Evolutionary conservation across 2,329 filamentous ascomycete species (phyloP), one percentile per base, ranked within the genome.

Genomic region (Colletotrichum chlorophyti): DNA sequence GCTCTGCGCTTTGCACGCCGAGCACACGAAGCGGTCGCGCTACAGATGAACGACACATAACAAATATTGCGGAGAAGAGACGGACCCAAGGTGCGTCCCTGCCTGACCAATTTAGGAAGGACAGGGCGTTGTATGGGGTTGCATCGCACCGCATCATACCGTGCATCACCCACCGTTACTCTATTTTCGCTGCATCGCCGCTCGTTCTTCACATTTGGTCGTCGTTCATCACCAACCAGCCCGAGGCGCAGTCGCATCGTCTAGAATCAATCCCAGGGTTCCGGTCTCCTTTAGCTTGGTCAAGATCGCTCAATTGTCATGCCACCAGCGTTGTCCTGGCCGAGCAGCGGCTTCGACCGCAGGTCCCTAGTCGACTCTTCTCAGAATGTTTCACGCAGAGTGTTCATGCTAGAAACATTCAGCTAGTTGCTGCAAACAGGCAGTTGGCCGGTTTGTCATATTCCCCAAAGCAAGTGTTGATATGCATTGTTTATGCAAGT

Each of bases 401-500:
- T n/a, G n/a, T n/a, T n/a, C n/a, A n/a, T n/a, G n/a, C n/a, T n/a
- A n/a, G n/a, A n/a, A n/a, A n/a, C n/a, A n/a, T n/a, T n/a, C 41
- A 15, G 40, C 41, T 17, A 51, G 45, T 51, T 21, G 41, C 17
- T 19, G 41, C 27, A n/a, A n/a, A n/a, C n/a, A n/a, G n/a, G n/a
- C n/a, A n/a, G n/a, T n/a, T n/a, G n/a, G n/a, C n/a, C n/a, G n/a
- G n/a, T n/a, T n/a, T n/a, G n/a, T n/a, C n/a, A n/a, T n/a, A n/a
- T n/a, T n/a, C n/a, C n/a, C n/a, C n/a, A 29, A 40, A 42, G 17
- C 43, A 41, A 11, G 29, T 35, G 24, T 21, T 42, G 24, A 21
- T 31, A 31, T 59, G 58, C 58, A 51, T 42, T 47, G 49, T 43
- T 62, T 41, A 63, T 61, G 61, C 61, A 62, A 52, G 58, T 46